phyloP scores from a whole-genome alignment of 371 early-diverging fungal species.

The Nematocida ironsii region DNA sequence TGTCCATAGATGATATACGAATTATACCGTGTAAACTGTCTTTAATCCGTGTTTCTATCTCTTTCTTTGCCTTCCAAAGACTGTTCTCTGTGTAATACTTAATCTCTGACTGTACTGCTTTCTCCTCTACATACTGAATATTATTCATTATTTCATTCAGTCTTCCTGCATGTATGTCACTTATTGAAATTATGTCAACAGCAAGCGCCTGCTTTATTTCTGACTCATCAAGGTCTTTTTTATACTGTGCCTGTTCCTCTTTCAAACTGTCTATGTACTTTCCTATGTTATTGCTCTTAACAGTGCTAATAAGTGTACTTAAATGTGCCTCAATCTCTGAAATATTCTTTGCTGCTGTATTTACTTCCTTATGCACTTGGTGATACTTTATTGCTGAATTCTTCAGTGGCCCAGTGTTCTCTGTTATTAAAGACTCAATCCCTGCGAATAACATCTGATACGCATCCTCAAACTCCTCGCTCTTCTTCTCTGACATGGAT shows the following conservation, averaged over 20 bases:
- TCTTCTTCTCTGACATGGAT: slow-evolving; percentile 26
- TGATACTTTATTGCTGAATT: slow-evolving; percentile 42
- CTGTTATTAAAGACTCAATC: slow-evolving; percentile 22
- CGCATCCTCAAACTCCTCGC: slow-evolving; percentile 25
- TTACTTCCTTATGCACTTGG: slow-evolving; percentile 12
- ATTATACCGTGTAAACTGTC: background rate
- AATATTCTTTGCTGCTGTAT: background rate
- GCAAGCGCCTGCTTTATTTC: slow-evolving; percentile 37
- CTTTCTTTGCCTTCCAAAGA: slow-evolving; percentile 36
- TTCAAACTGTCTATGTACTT: slow-evolving; percentile 25
- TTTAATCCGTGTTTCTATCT: slow-evolving; percentile 23
- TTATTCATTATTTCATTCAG: slow-evolving; percentile 16
- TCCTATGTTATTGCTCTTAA: background rate
- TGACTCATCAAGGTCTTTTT: slow-evolving; percentile 11
- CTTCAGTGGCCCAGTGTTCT: slow-evolving; percentile 24
- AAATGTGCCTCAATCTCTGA: slow-evolving; percentile 5
- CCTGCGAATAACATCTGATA: slow-evolving; percentile 30
- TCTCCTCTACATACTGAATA: slow-evolving; percentile 21
- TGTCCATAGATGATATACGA: slow-evolving; percentile 5
- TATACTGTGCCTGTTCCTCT: background rate
- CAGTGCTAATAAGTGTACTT: background rate
- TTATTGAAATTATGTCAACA: slow-evolving; percentile 29
- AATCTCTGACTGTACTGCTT: slow-evolving; percentile 6
- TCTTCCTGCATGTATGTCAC: slow-evolving; percentile 37
- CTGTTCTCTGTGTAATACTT: slow-evolving; percentile 28